These are phyloP conservation scores for Blastobotrys robertii DNA, from an alignment of 805 yeast genomes.

Conservation along the genomic window DNA sequence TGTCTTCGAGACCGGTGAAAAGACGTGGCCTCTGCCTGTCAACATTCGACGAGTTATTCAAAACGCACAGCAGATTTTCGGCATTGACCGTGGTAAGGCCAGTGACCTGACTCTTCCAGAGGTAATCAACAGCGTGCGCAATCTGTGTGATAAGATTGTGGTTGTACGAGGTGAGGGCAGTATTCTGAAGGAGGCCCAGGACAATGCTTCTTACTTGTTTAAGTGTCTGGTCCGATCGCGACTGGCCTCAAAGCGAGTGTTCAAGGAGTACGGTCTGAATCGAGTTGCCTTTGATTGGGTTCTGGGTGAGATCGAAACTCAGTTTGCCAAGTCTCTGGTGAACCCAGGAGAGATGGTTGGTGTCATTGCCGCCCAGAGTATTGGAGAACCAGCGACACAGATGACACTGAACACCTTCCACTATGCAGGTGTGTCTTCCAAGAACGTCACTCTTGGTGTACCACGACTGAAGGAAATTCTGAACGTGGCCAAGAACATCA, in stretches of 20 bases:
- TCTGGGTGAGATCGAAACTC: constrained; percentile 85
- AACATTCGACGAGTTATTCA: constrained; percentile 93
- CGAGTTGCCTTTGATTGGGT: constrained; percentile 93
- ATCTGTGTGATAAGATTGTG: constrained; percentile 49
- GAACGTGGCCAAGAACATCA: constrained; percentile 95
- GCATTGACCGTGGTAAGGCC: constrained; percentile 80
- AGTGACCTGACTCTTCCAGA: constrained; percentile 83
- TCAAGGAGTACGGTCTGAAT: constrained; percentile 81
- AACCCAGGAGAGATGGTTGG: constrained; percentile 99
- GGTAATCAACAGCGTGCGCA: constrained; percentile 61
- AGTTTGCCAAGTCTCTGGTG: constrained; percentile 83
- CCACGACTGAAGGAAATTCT: constrained; percentile 99
- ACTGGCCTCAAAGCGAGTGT: constrained; percentile 78
- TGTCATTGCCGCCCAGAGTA: constrained; percentile 93
- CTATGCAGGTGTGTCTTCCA: constrained; percentile 99
- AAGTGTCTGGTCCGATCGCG: constrained; percentile 90
- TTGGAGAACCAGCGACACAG: constrained; percentile 99
- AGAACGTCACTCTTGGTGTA: constrained; percentile 96
- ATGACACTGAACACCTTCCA: constrained; percentile 96
- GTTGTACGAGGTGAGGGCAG: constrained; percentile 78
- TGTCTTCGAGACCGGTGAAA: constrained; percentile 91
- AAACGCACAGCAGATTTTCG: constrained; percentile 95
- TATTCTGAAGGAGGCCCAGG: constrained; percentile 75
- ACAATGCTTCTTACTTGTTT: constrained; percentile 81
- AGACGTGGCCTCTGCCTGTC: constrained; percentile 96